phyloP scores from a whole-genome alignment of 192 early-diverging fungal species.

The Backusella morwellensis region DNA sequence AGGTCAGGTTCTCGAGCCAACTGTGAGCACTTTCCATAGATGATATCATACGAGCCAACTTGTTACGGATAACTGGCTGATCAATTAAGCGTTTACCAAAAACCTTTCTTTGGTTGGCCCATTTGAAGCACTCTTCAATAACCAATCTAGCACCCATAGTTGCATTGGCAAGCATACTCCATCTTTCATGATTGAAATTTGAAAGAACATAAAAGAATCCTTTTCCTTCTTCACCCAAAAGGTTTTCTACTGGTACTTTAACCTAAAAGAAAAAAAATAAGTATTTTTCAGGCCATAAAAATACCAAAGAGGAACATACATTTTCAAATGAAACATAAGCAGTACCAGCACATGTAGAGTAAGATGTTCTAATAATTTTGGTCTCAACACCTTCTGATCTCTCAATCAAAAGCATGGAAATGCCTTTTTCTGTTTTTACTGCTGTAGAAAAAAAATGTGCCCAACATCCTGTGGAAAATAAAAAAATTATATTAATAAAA shows the following conservation, averaged over 20 bases:
- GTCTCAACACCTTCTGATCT: constrained; percentile 59
- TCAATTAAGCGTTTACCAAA: constrained; percentile 66
- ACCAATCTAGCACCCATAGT: constrained; percentile 38
- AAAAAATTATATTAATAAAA: constrained; percentile 63
- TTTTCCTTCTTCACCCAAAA: constrained; percentile 59
- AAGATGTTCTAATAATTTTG: constrained; percentile 66
- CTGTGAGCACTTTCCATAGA: constrained; percentile 48
- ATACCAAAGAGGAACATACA: constrained; percentile 16
- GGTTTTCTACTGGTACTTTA: constrained; percentile 72
- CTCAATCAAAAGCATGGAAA: constrained; percentile 69
- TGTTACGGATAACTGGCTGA: constrained; percentile 68
- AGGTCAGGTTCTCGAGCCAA: constrained; percentile 62
- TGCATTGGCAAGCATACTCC: constrained; percentile 44
- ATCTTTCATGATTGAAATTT: constrained; percentile 75
- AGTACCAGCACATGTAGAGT: constrained; percentile 63
- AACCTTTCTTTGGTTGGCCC: constrained; percentile 69
- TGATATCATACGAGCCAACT: constrained; percentile 63
- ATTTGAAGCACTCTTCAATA: constrained; percentile 64
- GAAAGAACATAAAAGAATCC: constrained; percentile 67
- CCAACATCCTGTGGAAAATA: neutral
- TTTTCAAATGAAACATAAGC: constrained; percentile 63
- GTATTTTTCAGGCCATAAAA: neutral
- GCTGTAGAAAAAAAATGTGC: constrained; percentile 33
- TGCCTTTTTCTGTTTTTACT: constrained; percentile 42
- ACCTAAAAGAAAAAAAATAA: constrained; percentile 21